Percentiles rank a stretch among this genome's conserved stretches.
These are phyloP conservation scores for Ceratocystis colombiana DNA, from an alignment of 2,329 filamentous ascomycete species.

Conservation along the genomic window DNA sequence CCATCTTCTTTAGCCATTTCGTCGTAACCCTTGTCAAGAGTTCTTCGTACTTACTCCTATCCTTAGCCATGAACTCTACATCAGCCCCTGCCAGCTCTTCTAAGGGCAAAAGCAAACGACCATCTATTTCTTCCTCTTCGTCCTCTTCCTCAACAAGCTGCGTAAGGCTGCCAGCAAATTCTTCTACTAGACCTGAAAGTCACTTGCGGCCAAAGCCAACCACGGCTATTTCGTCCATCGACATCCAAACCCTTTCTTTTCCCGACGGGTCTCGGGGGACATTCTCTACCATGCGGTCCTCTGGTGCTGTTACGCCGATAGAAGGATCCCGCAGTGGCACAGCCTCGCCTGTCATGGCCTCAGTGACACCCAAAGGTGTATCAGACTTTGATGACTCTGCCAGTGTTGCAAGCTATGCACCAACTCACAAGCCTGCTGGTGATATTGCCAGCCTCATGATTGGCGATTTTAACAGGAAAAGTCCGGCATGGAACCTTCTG, in stretches of 20 bases:
- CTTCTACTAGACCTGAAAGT: neutral
- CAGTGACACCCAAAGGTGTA: conserved; percentile 6
- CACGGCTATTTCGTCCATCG: conserved; percentile 72
- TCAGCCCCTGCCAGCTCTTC: conserved; percentile 1
- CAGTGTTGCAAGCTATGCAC: conserved; percentile 57
- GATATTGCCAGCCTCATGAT: conserved; percentile 76
- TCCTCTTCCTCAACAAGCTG: neutral
- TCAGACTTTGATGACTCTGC: conserved; percentile 50
- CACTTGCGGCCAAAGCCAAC: conserved; percentile 53
- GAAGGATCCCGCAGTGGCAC: conserved; percentile 33
- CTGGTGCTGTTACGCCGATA: conserved; percentile 34
- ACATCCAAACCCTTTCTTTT: conserved; percentile 66
- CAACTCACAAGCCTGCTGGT: conserved; percentile 50
- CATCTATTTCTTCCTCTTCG: conserved; percentile 1
- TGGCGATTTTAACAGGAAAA: conserved; percentile 56
- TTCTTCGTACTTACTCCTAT: neutral
- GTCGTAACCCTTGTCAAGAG: neutral
- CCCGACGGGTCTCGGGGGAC: conserved; percentile 59
- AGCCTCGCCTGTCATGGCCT: conserved; percentile 33
- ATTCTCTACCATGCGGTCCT: conserved; percentile 39
- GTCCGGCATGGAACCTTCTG: conserved; percentile 58
- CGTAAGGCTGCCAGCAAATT: neutral
- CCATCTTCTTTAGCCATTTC: neutral
- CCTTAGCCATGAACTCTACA: conserved; percentile 17
- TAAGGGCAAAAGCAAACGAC: neutral